Conservation (phyloP, 1,284 basidiomycete genomes). For the Sanghuangporus sanghuang region DNA sequence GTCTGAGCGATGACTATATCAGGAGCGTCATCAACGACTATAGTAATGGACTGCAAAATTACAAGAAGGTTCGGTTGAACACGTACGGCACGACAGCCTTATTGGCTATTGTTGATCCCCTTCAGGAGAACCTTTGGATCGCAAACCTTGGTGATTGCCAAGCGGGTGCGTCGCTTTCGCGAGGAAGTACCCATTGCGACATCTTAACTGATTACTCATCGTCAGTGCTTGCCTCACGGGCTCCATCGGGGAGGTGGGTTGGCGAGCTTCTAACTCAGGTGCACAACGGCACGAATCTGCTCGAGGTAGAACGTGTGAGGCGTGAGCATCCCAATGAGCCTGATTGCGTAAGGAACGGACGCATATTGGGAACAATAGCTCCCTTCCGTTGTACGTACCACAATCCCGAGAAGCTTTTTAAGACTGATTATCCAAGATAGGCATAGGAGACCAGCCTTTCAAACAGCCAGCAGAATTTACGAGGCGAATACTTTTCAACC, state of each 20-base stretch:
- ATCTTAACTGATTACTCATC: neutral
- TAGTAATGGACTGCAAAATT: conserved; percentile 24
- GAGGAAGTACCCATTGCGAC: neutral
- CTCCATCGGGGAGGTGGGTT: conserved; percentile 24
- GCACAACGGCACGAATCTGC: conserved; percentile 30
- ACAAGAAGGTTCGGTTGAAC: conserved; percentile 28
- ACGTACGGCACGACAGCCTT: conserved; percentile 34
- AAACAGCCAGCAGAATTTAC: conserved; percentile 32
- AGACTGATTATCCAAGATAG: conserved; percentile 21
- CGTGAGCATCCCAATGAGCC: conserved; percentile 32
- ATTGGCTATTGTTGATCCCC: conserved; percentile 30
- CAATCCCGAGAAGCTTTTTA: neutral
- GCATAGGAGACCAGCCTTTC: conserved; percentile 33
- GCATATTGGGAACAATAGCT: conserved; percentile 22
- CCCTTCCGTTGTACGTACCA: conserved; percentile 21
- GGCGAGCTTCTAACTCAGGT: conserved; percentile 26
- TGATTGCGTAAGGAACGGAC: conserved; percentile 23
- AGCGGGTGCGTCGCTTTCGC: conserved; percentile 26
- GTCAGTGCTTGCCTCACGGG: conserved; percentile 27
- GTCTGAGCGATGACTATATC: conserved; percentile 35
- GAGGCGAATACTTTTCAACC: conserved; percentile 28
- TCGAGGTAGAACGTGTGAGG: conserved; percentile 28
- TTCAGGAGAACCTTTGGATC: conserved; percentile 30
- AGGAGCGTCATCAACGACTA: conserved; percentile 31
- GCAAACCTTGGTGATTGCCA: conserved; percentile 35